Conservation (phyloP, 768 basidiomycete genomes). For the Mycena floridula region DNA sequence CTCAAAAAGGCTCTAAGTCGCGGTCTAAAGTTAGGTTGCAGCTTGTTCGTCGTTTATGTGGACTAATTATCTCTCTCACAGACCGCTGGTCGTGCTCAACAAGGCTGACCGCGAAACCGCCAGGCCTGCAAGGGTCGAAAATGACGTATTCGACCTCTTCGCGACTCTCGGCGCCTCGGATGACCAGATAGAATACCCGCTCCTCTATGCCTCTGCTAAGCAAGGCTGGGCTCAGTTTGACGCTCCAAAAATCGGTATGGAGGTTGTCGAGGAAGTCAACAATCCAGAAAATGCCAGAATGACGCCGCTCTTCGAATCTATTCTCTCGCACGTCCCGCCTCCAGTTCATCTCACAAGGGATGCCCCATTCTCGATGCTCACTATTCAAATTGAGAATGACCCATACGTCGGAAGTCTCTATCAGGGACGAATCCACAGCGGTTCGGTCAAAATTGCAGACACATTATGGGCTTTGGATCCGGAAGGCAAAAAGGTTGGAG, state of each 20-base stretch:
- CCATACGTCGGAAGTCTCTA: slow-evolving; percentile 44
- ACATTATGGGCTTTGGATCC: slow-evolving; percentile 32
- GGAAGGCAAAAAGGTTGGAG: slow-evolving; percentile 39
- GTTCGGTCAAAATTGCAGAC: slow-evolving; percentile 33
- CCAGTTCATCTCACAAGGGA: slow-evolving; percentile 30
- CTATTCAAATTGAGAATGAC: slow-evolving; percentile 44
- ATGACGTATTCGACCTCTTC: slow-evolving; percentile 45
- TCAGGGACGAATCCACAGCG: slow-evolving; percentile 40
- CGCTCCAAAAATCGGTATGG: slow-evolving; percentile 13
- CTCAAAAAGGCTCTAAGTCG: slow-evolving; percentile 39
- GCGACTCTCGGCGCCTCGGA: slow-evolving; percentile 44
- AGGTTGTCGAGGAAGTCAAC: slow-evolving; percentile 4
- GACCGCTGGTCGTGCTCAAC: slow-evolving; percentile 45
- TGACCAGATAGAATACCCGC: slow-evolving; percentile 45
- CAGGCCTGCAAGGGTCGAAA: slow-evolving; percentile 39
- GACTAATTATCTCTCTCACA: slow-evolving; percentile 9
- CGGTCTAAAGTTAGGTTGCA: slow-evolving; percentile 31
- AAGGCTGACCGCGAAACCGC: slow-evolving; percentile 41
- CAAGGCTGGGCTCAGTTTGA: slow-evolving; percentile 40
- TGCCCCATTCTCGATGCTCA: slow-evolving; percentile 44
- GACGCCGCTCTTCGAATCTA: slow-evolving; percentile 40
- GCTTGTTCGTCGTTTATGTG: not conserved
- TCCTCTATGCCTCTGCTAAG: slow-evolving; percentile 45
- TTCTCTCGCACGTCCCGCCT: slow-evolving; percentile 37
- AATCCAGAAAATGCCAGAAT: slow-evolving; percentile 19